These are phyloP conservation scores for Coccomyxa subellipsoidea DNA, from an alignment of 163 green algal species.

Conservation along the genomic window DNA sequence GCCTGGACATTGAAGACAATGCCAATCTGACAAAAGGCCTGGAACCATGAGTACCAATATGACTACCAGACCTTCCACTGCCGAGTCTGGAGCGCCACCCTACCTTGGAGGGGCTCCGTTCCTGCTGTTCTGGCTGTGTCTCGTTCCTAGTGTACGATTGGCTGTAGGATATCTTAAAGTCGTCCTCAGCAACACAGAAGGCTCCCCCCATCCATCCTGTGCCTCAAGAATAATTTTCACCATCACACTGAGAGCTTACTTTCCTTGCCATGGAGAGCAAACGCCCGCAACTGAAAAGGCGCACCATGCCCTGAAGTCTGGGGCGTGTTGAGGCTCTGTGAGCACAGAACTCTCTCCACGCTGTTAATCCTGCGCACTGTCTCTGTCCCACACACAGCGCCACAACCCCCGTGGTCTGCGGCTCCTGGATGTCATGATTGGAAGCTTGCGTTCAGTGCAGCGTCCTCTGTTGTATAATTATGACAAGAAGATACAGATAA, in stretches of 20 bases:
- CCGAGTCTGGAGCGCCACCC: too few relatives aligned
- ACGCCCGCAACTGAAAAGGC: background rate
- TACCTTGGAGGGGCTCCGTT: background rate
- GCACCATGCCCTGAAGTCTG: background rate
- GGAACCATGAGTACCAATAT: too few relatives aligned
- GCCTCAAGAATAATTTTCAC: background rate
- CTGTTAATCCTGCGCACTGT: constrained; percentile 20
- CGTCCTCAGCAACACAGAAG: background rate
- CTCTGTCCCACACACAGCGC: background rate
- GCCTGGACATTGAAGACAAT: too few relatives aligned
- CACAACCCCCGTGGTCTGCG: background rate
- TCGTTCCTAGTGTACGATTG: background rate
- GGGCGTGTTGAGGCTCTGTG: constrained; percentile 25
- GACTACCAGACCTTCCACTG: too few relatives aligned
- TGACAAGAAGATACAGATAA: too few relatives aligned
- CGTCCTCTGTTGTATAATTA: too few relatives aligned
- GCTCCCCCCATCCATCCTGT: background rate
- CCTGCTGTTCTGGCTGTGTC: background rate
- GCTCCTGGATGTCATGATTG: background rate
- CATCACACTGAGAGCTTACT: background rate
- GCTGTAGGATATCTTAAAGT: constrained; percentile 8
- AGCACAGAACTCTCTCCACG: constrained; percentile 27
- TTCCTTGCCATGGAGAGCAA: too few relatives aligned
- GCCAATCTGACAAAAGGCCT: too few relatives aligned
- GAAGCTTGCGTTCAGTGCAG: too few relatives aligned